Base-by-base conservation (phyloP, 1,284 basidiomycete species). In the Moniliella sp. region DNA sequence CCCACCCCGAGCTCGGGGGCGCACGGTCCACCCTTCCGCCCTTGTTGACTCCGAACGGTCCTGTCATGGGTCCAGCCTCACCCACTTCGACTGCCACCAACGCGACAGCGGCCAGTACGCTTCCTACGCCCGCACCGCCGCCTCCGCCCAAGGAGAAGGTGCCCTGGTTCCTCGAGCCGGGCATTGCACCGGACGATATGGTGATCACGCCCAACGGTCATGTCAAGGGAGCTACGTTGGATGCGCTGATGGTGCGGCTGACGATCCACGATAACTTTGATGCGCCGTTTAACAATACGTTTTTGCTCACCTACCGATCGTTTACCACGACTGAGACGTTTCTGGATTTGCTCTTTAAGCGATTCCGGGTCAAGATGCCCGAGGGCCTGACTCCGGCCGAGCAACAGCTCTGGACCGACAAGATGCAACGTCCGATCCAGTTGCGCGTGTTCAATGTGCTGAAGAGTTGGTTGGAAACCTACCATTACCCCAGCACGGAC, bases 301-400 rank as follows among this genome's bases (percentile, higher is more conserved):
- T 97, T 70, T 62, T 97, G 40, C 78, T 93, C 71, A 97, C 91
- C 1, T 93, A 84, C 67, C 82, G 86, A 46, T 88, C 83, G 0
- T 97, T 97, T 61, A 83, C 81, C 10, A 76, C 75, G 1, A 66
- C 82, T 12, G 71, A 81, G 35, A 76, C 83, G 37, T 64, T 97
- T 14, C 76, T 94, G 37, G 74, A 82, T 32, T 66, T 81, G n/a
- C 71, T 99, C 15, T 71, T 80, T 7, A 68, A 72, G 35, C 75
- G 91, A 4, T 97, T 84, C 64, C 71, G 70, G 48, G 76, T 91
- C 26, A 64, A 71, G 28, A 69, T 78, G 9, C 91, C 88, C 0
- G 66, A 70, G 0, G 74, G 70, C 7, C 60, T 97, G 12, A 67
- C 64, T 4, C 62, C 67, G 0, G 58, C 67, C 1, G 77, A 97